These are phyloP conservation scores for Sporothrix pseudoabietina DNA, from an alignment of 2,329 filamentous ascomycete species.

Conservation along the genomic window DNA sequence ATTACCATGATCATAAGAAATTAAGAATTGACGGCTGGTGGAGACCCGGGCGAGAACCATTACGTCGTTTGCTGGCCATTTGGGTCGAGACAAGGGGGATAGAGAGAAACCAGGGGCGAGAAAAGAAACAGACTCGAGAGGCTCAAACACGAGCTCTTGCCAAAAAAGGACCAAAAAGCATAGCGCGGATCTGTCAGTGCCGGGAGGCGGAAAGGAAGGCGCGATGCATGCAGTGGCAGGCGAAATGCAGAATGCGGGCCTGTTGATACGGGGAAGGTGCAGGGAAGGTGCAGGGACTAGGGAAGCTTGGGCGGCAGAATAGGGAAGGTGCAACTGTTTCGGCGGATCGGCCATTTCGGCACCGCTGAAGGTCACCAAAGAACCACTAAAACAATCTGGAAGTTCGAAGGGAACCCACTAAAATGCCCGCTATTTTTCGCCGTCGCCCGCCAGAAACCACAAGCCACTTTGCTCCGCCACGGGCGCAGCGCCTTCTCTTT, in stretches of 20 bases:
- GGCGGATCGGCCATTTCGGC: conserved; percentile 2
- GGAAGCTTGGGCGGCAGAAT: conserved; percentile 8
- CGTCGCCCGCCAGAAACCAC: not conserved
- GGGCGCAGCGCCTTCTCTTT: not conserved
- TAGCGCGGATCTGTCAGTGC: not conserved
- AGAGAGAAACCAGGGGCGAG: not conserved
- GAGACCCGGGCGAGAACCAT: not conserved
- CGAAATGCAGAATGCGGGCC: not conserved
- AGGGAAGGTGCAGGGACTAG: not conserved
- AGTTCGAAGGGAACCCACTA: not conserved
- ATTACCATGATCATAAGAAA: not conserved
- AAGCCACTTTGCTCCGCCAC: conserved; percentile 16
- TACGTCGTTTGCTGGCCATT: conserved; percentile 1
- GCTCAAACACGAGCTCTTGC: too few species aligned
- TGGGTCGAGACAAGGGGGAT: not conserved
- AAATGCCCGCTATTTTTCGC: not conserved
- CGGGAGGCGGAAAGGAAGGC: not conserved
- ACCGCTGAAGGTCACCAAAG: not conserved
- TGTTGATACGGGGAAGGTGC: not conserved
- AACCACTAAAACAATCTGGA: not conserved
- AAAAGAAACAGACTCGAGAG: not conserved
- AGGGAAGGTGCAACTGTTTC: not conserved
- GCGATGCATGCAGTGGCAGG: not conserved
- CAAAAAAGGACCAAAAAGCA: too few species aligned
- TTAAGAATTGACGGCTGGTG: not conserved